Evolutionary conservation across 2,329 filamentous ascomycete species (phyloP).

Genomic region (Fusarium ambrosium): DNA sequence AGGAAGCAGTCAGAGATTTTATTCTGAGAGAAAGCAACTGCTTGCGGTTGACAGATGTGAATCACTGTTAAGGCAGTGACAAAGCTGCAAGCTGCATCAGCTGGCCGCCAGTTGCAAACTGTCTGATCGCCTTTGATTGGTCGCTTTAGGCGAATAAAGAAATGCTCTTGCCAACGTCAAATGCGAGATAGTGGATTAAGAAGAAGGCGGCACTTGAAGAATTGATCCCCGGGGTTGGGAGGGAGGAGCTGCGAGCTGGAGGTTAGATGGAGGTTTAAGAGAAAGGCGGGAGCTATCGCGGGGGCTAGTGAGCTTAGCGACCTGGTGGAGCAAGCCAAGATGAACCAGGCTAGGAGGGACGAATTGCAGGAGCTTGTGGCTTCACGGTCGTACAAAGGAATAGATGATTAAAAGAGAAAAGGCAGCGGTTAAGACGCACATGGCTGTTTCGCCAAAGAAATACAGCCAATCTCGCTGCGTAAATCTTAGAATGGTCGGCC

Average conservation of each 20-base stretch:
- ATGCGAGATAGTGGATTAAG: background rate
- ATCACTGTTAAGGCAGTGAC: background rate
- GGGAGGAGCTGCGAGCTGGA: background rate
- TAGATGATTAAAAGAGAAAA: background rate
- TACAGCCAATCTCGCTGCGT: conserved; percentile 6
- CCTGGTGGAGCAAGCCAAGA: conserved; percentile 25
- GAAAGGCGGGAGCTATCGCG: conserved; percentile 3
- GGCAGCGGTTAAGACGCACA: background rate
- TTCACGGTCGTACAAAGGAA: background rate
- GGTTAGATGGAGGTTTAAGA: background rate
- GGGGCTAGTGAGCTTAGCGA: conserved; percentile 23
- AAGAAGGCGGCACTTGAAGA: background rate
- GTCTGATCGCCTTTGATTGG: background rate
- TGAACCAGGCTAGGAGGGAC: background rate
- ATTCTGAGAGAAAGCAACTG: background rate
- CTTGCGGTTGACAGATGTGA: conserved; percentile 7
- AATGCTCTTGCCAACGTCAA: background rate
- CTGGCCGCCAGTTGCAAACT: background rate
- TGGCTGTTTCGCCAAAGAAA: background rate
- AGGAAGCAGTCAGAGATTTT: conserved; percentile 7
- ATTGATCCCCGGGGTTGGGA: background rate
- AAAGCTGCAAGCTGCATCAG: background rate
- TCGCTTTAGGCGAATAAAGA: background rate
- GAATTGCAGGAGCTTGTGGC: background rate
- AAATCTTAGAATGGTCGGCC: conserved; percentile 36